Evolutionary conservation across 1,139 yeast genomes (phyloP).

Genomic region (Wickerhamomyces sp.): DNA sequence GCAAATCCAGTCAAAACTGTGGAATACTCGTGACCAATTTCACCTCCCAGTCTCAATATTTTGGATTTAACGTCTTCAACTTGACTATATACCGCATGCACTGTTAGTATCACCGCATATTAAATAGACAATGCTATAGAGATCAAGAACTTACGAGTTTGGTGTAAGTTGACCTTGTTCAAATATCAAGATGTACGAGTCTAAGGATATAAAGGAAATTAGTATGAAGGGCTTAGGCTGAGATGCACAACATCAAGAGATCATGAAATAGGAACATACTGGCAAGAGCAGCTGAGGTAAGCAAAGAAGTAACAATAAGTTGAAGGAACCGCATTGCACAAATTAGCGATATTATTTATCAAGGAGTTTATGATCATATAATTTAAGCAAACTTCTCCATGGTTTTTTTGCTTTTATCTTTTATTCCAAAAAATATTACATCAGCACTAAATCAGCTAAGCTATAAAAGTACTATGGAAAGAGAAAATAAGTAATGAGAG

Average conservation of each 20-base stretch:
- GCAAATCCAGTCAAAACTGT: conserved; percentile 36
- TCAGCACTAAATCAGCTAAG: too few species aligned
- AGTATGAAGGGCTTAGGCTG: neutral
- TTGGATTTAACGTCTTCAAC: conserved; percentile 26
- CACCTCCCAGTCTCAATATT: conserved; percentile 31
- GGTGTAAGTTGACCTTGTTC: conserved; percentile 25
- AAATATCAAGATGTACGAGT: conserved; percentile 21
- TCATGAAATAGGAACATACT: conserved; percentile 4
- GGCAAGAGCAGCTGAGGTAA: conserved; percentile 3
- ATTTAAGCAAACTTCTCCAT: too few species aligned
- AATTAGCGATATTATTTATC: too few species aligned
- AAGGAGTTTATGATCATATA: too few species aligned
- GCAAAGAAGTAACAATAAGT: too few species aligned
- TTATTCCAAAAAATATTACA: too few species aligned
- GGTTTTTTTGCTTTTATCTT: too few species aligned
- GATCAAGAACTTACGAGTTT: conserved; percentile 12
- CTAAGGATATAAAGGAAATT: conserved; percentile 6
- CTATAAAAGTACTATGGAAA: too few species aligned
- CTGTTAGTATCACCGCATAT: conserved; percentile 2
- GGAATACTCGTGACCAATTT: conserved; percentile 33
- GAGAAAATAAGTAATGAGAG: too few species aligned
- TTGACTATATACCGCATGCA: conserved; percentile 5
- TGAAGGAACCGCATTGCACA: too few species aligned
- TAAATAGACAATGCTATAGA: neutral
- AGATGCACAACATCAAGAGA: neutral